Evolutionary conservation across 768 basidiomycete species (phyloP).

Genomic region (Gloeophyllum trabeum): DNA sequence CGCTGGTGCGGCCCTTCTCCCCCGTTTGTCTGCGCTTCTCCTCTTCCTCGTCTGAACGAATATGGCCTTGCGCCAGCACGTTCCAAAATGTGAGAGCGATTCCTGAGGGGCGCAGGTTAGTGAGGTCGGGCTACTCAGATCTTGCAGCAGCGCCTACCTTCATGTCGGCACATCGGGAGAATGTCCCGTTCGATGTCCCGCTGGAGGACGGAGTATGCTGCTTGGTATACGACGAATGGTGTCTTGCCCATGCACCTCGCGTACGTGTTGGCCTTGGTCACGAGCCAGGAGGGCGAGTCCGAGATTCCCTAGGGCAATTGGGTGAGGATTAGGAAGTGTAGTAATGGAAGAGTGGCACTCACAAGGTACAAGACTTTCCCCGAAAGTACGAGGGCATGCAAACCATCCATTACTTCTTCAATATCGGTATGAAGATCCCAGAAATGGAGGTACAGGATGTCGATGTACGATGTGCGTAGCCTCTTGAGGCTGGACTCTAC

Average conservation of each 20-base stretch:
- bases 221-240: slow-evolving; percentile 10
- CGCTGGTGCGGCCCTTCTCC: slow-evolving; percentile 9
- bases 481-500: slow-evolving; percentile 13
- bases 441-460: slow-evolving; percentile 33
- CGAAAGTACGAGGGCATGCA: slow-evolving; percentile 36
- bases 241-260: slow-evolving; percentile 20
- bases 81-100: slow-evolving; percentile 22
- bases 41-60: slow-evolving; percentile 15
- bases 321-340: not conserved
- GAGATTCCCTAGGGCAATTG: not conserved
- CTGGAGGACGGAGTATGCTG: not conserved
- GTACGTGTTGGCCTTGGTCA: slow-evolving; percentile 18
- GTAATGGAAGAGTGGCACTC: not conserved
- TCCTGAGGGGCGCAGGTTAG: slow-evolving; percentile 7
- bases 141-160: not conserved
- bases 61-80: slow-evolving; percentile 17
- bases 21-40: slow-evolving; percentile 5
- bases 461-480: slow-evolving; percentile 23
- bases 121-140: too few relatives aligned
- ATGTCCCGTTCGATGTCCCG: slow-evolving; percentile 12
- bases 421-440: slow-evolving; percentile 24
- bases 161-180: slow-evolving; percentile 10
- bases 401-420: slow-evolving; percentile 37
- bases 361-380: slow-evolving; percentile 40
- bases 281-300: slow-evolving; percentile 18